These are phyloP conservation scores for Chaetomium sp. DNA, from an alignment of 2,329 filamentous ascomycete species.

Conservation along the genomic window DNA sequence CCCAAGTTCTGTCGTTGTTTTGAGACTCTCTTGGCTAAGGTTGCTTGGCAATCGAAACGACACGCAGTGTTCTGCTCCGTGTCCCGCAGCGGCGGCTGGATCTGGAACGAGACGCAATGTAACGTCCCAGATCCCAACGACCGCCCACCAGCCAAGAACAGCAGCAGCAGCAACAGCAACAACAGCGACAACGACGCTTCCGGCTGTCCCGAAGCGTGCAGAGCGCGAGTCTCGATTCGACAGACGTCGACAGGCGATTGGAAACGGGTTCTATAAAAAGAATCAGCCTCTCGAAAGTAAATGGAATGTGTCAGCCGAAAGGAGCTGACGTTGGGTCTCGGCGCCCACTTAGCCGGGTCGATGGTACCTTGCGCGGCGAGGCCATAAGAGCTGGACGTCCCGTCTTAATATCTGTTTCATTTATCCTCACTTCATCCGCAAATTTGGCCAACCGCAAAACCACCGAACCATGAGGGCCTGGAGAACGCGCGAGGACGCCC, in stretches of 20 bases:
- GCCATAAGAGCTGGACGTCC: constrained; percentile 27
- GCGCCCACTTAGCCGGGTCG: constrained; percentile 15
- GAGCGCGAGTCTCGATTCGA: not conserved
- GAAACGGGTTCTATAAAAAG: constrained; percentile 25
- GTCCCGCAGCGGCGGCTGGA: not conserved
- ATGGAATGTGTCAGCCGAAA: constrained; percentile 8
- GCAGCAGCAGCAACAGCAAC: no score
- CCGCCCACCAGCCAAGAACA: no score
- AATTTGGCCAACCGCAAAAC: constrained; percentile 28
- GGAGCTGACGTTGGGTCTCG: constrained; percentile 13
- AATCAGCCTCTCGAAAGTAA: constrained; percentile 17
- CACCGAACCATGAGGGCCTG: constrained; percentile 20
- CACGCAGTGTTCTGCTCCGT: not conserved
- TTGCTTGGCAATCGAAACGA: not conserved
- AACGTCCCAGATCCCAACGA: constrained; percentile 10
- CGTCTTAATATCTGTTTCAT: constrained; percentile 39
- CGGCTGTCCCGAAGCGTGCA: no score
- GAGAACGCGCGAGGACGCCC: constrained; percentile 9
- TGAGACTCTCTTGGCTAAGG: no score
- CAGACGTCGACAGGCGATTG: not conserved
- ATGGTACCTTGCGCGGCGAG: constrained; percentile 20
- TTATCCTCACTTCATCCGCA: constrained; percentile 39
- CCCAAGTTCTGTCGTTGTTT: not conserved
- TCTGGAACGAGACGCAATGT: constrained; percentile 9
- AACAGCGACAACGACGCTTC: no score